Evolutionary conservation across 2,329 filamentous ascomycete genomes (phyloP).

Genomic region (Lachnellula occidentalis): DNA sequence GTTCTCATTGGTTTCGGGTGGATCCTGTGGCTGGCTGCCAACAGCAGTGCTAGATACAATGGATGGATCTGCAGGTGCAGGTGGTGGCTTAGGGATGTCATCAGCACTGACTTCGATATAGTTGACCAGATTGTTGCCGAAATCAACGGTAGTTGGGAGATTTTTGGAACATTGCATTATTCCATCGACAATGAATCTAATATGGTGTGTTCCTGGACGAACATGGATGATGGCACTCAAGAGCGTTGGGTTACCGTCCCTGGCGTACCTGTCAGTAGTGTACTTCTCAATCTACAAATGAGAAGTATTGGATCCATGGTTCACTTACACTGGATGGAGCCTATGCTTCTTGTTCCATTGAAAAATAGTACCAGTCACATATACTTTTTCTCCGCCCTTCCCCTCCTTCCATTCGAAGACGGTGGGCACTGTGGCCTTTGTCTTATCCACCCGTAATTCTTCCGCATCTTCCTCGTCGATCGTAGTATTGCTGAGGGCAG

Average conservation of each 20-base stretch:
- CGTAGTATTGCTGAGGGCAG: conserved; percentile 55
- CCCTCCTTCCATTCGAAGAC: conserved; percentile 71
- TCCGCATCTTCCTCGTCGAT: conserved; percentile 79
- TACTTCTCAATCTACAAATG: not conserved
- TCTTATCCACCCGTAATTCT: conserved; percentile 70
- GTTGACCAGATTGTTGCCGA: conserved; percentile 96
- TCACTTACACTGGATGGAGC: conserved; percentile 70
- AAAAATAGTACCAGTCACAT: conserved; percentile 95
- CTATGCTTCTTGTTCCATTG: conserved; percentile 95
- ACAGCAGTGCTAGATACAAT: conserved; percentile 11
- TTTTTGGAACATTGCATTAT: conserved; percentile 85
- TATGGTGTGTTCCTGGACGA: conserved; percentile 88
- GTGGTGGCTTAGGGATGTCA: conserved; percentile 46
- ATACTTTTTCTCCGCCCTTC: conserved; percentile 76
- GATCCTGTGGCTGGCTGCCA: conserved; percentile 14
- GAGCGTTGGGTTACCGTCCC: conserved; percentile 47
- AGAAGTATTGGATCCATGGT: not conserved
- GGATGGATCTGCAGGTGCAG: conserved; percentile 28
- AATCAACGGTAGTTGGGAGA: conserved; percentile 92
- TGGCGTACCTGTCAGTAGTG: conserved; percentile 20
- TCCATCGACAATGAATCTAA: conserved; percentile 92
- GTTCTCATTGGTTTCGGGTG: conserved; percentile 17
- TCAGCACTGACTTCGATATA: conserved; percentile 90
- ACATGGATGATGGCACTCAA: conserved; percentile 77
- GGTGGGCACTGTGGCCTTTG: conserved; percentile 74